Conservation (phyloP, 257 asterid species). For the Rhazya stricta region DNA sequence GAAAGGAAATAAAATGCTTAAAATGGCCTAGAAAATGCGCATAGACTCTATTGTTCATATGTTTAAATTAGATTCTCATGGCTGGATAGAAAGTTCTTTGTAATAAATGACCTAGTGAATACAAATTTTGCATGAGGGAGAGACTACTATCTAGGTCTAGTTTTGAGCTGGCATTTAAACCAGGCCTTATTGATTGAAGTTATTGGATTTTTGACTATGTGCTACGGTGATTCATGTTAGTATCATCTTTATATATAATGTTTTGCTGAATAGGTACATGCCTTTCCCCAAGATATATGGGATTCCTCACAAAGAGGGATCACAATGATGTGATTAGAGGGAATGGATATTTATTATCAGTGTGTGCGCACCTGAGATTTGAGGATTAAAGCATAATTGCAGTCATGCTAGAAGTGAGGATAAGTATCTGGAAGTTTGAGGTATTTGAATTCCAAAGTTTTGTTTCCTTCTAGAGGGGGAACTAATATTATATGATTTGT, state of each 20-base stretch:
- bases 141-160: background rate
- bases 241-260: background rate
- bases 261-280: background rate
- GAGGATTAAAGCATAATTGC: background rate
- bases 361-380: background rate
- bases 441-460: background rate
- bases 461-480: background rate
- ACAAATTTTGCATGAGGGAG: background rate
- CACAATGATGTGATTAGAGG: background rate
- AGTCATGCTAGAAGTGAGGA: background rate
- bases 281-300: background rate
- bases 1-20: background rate
- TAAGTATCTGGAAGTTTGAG: no score
- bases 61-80: background rate
- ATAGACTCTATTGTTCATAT: background rate
- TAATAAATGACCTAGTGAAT: background rate
- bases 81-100: background rate
- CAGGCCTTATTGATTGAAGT: background rate
- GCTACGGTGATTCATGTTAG: background rate
- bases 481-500: no score
- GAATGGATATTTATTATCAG: background rate
- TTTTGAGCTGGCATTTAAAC: background rate
- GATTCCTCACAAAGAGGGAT: slow-evolving; percentile 2
- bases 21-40: background rate
- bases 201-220: background rate